These are phyloP conservation scores for Mariannaea elegans DNA, from an alignment of 2,329 filamentous ascomycete genomes.

Conservation along the genomic window DNA sequence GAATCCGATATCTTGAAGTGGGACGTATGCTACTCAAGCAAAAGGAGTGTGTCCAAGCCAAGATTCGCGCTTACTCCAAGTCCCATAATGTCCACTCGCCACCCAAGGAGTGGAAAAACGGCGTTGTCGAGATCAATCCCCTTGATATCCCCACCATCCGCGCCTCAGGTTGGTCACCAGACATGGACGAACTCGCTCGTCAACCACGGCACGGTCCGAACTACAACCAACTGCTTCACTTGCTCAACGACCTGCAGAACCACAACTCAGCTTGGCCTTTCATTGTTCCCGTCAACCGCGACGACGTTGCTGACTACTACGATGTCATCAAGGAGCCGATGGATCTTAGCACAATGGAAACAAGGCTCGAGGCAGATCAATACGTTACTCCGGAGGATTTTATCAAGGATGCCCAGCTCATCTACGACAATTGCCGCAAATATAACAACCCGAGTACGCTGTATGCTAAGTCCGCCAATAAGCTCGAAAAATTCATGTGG, in stretches of 20 bases:
- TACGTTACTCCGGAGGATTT: conserved; percentile 95
- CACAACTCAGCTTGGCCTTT: conserved; percentile 95
- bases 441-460: conserved; percentile 97
- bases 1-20: conserved; percentile 91
- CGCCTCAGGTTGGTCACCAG: conserved; percentile 91
- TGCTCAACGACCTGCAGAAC: conserved; percentile 95
- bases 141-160: conserved; percentile 88
- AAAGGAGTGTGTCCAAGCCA: conserved; percentile 93
- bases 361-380: conserved; percentile 90
- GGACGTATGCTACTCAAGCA: conserved; percentile 96
- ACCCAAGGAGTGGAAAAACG: conserved; percentile 85
- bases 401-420: conserved; percentile 83
- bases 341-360: conserved; percentile 96
- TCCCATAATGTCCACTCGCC: conserved; percentile 88
- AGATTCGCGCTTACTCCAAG: conserved; percentile 90
- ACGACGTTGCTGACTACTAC: conserved; percentile 99
- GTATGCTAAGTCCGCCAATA: conserved; percentile 94
- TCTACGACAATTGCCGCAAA: conserved; percentile 93
- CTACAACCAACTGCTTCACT: conserved; percentile 90
- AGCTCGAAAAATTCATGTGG: conserved; percentile 96
- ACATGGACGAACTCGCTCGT: conserved; percentile 96
- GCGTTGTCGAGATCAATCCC: conserved; percentile 80
- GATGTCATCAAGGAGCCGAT: conserved; percentile 98
- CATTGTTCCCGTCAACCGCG: conserved; percentile 88
- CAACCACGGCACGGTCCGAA: conserved; percentile 96